Base-by-base conservation (phyloP, 345 rosid genomes). In the Physaria fendleri region DNA sequence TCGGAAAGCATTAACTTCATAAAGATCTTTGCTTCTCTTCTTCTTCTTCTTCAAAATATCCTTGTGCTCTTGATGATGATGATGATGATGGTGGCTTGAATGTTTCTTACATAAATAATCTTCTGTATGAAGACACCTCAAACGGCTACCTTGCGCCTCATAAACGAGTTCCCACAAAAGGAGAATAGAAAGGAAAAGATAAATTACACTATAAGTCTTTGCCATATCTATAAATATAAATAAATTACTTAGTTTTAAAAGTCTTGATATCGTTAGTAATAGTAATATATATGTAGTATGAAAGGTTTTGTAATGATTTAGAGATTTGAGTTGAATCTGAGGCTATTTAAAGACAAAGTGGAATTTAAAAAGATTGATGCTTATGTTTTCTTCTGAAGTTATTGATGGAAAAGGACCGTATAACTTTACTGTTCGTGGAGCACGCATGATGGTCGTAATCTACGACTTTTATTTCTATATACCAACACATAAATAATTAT, bases 271-370 rank as follows among this genome's bases (percentile, higher is more conserved):
- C 45, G 53, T 43, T 22, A 48, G 57, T 48, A 39, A 12, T 65
- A 50, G 21, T 34, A 16, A 24, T 30, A 40, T 62, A 16, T 47
- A 39, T 39, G 9, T 62, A 20, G 38, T 49, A 13, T 29, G 16
- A 12, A 61, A 35, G 7, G 14, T 35, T 45, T 21, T 18, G 11
- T 25, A 60, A 68, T 51, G 56, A 18, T 35, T 50, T 17, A 10
- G 53, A 59, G 41, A n/a, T 43, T 60, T 68, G 62, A 60, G 54
- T 43, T 68, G 62, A 68, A 59, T 25, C 38, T 34, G 41, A 28
- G 56, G 49, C 50, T 68, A 68, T 68, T 60, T 68, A 68, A 61
- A 68, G 73, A 59, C 52, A 48, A 40, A 4, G n/a, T n/a, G n/a
- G n/a, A n/a, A n/a, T n/a, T n/a, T n/a, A n/a, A n/a, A n/a, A n/a